Evolutionary conservation across 306 rosid genomes (phyloP), one percentile per base, ranked within the genome.

Genomic region (Amphicarpaea edgeworthii): DNA sequence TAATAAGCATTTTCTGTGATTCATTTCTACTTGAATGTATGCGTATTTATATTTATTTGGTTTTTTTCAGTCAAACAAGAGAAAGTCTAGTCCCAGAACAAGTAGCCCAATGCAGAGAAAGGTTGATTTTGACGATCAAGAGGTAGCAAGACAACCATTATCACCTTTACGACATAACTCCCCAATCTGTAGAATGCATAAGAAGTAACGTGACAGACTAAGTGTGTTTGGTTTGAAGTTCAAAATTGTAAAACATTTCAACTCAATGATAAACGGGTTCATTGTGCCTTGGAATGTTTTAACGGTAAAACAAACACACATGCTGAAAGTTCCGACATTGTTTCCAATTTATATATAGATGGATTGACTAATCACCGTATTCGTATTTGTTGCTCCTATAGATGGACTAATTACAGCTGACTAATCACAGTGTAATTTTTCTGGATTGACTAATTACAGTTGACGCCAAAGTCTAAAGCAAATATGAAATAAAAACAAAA

Each of bases 81-180:
- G 91, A 83, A 90, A 88, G 82, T 81, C 88, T 5, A 87, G 95
- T 85, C 80, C 83, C 17, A 86, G 70, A 82, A 73, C 73, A 70
- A 78, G 83, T 69, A 86, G 88, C 85, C 85, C 90, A 5, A 28
- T 84, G 59, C 89, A 84, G 85, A 88, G 82, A 85, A 89, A 85
- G 91, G 75, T 84, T 49, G 91, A 85, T 77, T 86, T 92, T 58
- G 78, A 55, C 26, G 93, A 89, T 28, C 59, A 53, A 15, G 98
- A 89, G 65, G 63, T 77, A 7, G 77, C 74, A 32, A 89, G 98
- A 79, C 85, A 67, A 60, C 98, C 97, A 19, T 82, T 92, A 40
- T 92, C 98, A n/a, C 93, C 98, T 54, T 82, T 96, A 83, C 82
- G 65, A 60, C 68, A 58, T 60, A 90, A 95, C 85, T 90, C 97